phyloP scores from a whole-genome alignment of 2,329 filamentous ascomycete genomes.

The Lomentospora prolificans region DNA sequence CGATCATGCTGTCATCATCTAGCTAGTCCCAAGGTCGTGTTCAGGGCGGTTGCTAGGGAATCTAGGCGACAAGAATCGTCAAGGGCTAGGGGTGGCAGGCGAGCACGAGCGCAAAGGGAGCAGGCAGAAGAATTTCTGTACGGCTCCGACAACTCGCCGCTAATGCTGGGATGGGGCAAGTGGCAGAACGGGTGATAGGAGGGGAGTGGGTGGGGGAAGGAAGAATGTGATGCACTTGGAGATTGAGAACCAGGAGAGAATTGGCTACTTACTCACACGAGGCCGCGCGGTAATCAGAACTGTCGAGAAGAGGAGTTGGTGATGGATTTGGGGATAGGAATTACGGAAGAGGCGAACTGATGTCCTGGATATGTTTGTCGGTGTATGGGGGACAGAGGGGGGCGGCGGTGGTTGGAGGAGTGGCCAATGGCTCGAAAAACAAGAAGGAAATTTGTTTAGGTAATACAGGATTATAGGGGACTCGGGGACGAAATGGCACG shows the following conservation, averaged over 20 bases:
- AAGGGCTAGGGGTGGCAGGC: not conserved
- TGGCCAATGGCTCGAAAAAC: constrained; percentile 4
- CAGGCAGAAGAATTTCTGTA: constrained; percentile 9
- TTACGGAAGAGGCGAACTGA: not conserved
- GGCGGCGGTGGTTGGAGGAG: constrained; percentile 4
- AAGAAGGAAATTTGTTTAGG: constrained; percentile 4
- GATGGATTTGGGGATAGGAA: constrained; percentile 3
- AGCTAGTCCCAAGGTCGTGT: not conserved
- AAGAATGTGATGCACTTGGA: constrained; percentile 7
- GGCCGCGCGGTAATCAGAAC: not conserved
- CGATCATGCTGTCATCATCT: not conserved
- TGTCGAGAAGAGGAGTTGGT: constrained; percentile 5
- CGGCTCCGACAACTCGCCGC: constrained; percentile 2
- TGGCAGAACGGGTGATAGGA: constrained; percentile 2
- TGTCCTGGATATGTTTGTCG: constrained; percentile 8
- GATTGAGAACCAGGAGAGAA: not conserved
- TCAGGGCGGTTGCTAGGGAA: not conserved
- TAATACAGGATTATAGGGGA: constrained; percentile 1
- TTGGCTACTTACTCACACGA: constrained; percentile 3
- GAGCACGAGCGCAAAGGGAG: not conserved
- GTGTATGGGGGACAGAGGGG: constrained; percentile 5
- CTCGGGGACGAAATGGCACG: not conserved
- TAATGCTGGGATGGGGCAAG: not conserved
- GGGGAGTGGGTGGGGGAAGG: not conserved
- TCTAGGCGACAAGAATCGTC: not conserved